These are phyloP conservation scores for Pichia californica DNA, from an alignment of 805 yeast species.

Conservation along the genomic window DNA sequence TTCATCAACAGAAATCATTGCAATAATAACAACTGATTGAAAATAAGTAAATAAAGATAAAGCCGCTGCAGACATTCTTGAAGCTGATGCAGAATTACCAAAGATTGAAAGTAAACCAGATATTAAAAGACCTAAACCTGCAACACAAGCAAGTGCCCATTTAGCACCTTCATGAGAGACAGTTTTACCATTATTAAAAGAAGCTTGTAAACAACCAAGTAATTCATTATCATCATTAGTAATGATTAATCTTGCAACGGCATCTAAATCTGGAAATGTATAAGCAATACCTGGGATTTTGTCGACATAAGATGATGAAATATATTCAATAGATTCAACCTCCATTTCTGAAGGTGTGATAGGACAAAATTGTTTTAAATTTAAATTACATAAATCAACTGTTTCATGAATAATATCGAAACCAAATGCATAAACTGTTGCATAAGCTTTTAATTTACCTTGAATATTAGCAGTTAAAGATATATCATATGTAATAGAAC, in stretches of 20 bases:
- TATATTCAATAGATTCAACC: constrained; percentile 62
- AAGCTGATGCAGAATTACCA: constrained; percentile 85
- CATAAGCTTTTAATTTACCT: constrained; percentile 60
- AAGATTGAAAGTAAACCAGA: constrained; percentile 80
- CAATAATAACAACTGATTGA: constrained; percentile 78
- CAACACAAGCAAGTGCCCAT: constrained; percentile 91
- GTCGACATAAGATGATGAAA: constrained; percentile 41
- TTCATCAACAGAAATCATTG: constrained; percentile 78
- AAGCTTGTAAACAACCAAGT: constrained; percentile 71
- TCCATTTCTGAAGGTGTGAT: constrained; percentile 75
- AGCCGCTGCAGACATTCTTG: constrained; percentile 82
- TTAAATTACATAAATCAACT: constrained; percentile 58
- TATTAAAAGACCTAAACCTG: constrained; percentile 78
- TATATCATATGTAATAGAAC: constrained; percentile 61
- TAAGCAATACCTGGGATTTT: constrained; percentile 81
- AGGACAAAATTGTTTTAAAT: constrained; percentile 89
- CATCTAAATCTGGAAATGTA: constrained; percentile 82
- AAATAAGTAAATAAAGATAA: constrained; percentile 79
- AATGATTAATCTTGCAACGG: constrained; percentile 54
- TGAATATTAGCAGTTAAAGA: constrained; percentile 63
- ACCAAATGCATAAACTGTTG: constrained; percentile 82
- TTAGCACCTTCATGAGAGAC: constrained; percentile 75
- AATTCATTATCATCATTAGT: constrained; percentile 31
- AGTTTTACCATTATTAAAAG: constrained; percentile 70
- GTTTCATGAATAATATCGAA: constrained; percentile 54